Evolutionary conservation across 2,329 filamentous ascomycete species (phyloP).

Genomic region (Verticillium dahliae): DNA sequence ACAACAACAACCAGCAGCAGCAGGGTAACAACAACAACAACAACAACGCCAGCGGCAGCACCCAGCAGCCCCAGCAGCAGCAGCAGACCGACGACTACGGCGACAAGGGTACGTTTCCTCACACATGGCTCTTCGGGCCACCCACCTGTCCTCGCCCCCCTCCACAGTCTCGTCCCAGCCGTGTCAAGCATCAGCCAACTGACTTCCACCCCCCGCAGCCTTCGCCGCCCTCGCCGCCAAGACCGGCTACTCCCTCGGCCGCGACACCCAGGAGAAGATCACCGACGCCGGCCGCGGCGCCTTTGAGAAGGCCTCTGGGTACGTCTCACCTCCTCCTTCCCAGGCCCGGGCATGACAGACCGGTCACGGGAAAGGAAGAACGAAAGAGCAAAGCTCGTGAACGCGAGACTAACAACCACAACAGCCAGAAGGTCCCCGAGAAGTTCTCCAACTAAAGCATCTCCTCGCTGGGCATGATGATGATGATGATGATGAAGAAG

Average conservation of each 20-base stretch:
- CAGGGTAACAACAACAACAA: not conserved
- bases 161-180: too few species aligned
- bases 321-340: constrained; percentile 9
- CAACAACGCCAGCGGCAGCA: not conserved
- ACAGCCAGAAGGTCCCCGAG: constrained; percentile 19
- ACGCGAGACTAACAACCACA: not conserved
- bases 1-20: not conserved
- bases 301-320: constrained; percentile 31
- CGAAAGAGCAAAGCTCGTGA: not conserved
- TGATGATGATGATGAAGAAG: not conserved
- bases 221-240: constrained; percentile 23
- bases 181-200: not conserved
- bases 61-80: not conserved
- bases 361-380: too few species aligned
- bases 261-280: constrained; percentile 29
- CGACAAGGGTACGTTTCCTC: constrained; percentile 26
- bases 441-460: constrained; percentile 28
- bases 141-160: not conserved
- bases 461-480: not conserved
- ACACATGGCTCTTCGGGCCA: not conserved
- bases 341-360: not conserved
- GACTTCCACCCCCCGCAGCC: constrained; percentile 12
- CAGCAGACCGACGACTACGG: constrained; percentile 23
- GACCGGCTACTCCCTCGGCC: constrained; percentile 25
- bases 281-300: constrained; percentile 25